Base-by-base conservation (phyloP, 2,329 filamentous ascomycete genomes). In the Remersonia thermophila region DNA sequence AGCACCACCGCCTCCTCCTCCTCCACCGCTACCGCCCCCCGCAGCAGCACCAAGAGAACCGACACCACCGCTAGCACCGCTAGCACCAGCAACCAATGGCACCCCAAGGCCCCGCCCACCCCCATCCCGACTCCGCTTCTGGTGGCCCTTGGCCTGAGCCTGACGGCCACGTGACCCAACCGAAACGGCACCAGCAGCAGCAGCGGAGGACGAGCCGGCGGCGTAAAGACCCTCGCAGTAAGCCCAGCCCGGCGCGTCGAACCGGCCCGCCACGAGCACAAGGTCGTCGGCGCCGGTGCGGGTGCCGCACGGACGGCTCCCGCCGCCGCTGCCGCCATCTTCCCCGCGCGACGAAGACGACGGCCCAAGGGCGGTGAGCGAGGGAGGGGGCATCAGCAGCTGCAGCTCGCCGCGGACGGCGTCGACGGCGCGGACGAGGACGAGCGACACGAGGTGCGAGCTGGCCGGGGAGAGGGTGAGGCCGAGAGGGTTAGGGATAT, bases 401-500 rank as follows among this genome's bases (percentile, higher is more conserved):
- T 85, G 77, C 3, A 89, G 56, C 5, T 63, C 53, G 3, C 65
- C 60, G 1, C 57, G 63, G 15, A 56, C 51, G 0, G 58, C 50
- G 49, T 87, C 78, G 39, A 87, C 73, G 4, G 76, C 80, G 1
- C 80, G 71, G n/a, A 91, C 56, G 7, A 89, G 62, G 0, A 71
- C 80, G 2, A 83, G 60, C 2, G 80, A 80, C 3, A 84, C 55
- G 11, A 71, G 65, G 15, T 62, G 62, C 0, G 73, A 80, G 48
- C 69, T 61, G 18, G 53, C 56, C 0, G 82, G 80, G 45, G 81
- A 64, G 1, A 83, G 65, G 1, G 66, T 63, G 2, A 63, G 60
- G n/a, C 67, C 64, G 16, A 63, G 57, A 1, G 63, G 51, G 14
- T 74, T 71, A 12, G 67, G 57, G 38, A 86, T 68, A 40, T 76